Base-by-base conservation (phyloP, 2,329 filamentous ascomycete species). In the Pezizomycotina sp. region DNA sequence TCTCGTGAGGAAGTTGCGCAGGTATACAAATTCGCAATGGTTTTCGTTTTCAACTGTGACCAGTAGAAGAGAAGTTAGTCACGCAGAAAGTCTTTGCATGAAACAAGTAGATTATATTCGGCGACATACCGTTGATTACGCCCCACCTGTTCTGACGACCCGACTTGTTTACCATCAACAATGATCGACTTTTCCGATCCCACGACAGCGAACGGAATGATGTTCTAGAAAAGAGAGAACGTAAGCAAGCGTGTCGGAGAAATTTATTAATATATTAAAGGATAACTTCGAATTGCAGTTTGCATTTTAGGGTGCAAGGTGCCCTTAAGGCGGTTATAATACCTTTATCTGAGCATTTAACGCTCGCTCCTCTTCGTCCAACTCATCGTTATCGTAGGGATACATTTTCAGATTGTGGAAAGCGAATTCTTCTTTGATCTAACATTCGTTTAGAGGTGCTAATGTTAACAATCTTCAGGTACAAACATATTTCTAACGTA, bases 381-480 rank as follows among this genome's bases (percentile, higher is more conserved):
- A 77, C 68, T 98, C 89, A 54, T 98, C 89, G 58, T 93, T 95
- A 61, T 98, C 89, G 61, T 98, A 98, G 43, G 89, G 89, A 69
- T 92, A 98, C 89, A 98, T 98, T 70, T 92, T 86, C 56, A 98
- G 73, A 69, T 95, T 95, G 73, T 98, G 89, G 77, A 98, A 98
- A 41, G 80, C 68, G 60, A 98, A 98, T 62, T 98, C 89, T 69
- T 95, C 89, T 78, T 92, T 93, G 68, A 98, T 98, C 60, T 44
- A 31, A 3, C 8, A 8, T 24, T 24, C 22, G 8, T 24, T 12
- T 12, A 7, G 22, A 24, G 12, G 63, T 56, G 19, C 13, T 27
- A 22, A 8, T 7, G n/a, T 13, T 10, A 19, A n/a, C 30, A 23
- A n/a, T 20, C 30, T 20, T n/a, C 30, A 8, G 2, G 3, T 6